These are phyloP conservation scores for Coemansia sp. DNA, from an alignment of 192 early-diverging fungal species.

Conservation along the genomic window DNA sequence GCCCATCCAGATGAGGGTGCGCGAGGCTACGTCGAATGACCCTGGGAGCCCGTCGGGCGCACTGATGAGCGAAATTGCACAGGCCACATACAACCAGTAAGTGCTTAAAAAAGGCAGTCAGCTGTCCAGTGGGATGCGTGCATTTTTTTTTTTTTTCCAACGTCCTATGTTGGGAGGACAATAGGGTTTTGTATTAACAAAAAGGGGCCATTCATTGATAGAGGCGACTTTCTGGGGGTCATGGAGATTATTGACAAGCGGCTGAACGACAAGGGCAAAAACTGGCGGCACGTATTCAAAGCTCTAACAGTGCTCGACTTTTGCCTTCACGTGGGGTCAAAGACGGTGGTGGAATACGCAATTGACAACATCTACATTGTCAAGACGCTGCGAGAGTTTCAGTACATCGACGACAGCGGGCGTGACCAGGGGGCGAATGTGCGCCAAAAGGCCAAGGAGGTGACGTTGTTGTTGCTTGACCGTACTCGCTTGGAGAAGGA, in stretches of 20 bases:
- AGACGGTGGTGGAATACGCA: constrained; percentile 83
- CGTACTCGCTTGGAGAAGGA: constrained; percentile 76
- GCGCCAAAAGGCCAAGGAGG: constrained; percentile 90
- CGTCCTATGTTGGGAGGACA: not conserved
- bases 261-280: constrained; percentile 95
- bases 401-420: constrained; percentile 90
- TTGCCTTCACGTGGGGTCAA: constrained; percentile 81
- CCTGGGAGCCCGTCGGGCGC: constrained; percentile 72
- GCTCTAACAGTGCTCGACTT: constrained; percentile 85
- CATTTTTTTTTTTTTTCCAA: not conserved
- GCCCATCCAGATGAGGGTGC: constrained; percentile 91
- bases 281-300: constrained; percentile 99
- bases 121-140: not conserved
- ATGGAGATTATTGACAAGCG: constrained; percentile 99
- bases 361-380: constrained; percentile 90
- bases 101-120: constrained; percentile 24
- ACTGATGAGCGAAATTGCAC: constrained; percentile 85
- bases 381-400: constrained; percentile 96
- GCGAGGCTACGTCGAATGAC: constrained; percentile 79
- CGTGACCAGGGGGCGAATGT: constrained; percentile 93
- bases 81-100: constrained; percentile 84
- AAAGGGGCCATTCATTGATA: constrained; percentile 31
- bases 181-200: not conserved
- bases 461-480: constrained; percentile 79
- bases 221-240: constrained; percentile 90